Evolutionary conservation across 2,329 filamentous ascomycete species (phyloP).

Genomic region (Kalmusia sp.): DNA sequence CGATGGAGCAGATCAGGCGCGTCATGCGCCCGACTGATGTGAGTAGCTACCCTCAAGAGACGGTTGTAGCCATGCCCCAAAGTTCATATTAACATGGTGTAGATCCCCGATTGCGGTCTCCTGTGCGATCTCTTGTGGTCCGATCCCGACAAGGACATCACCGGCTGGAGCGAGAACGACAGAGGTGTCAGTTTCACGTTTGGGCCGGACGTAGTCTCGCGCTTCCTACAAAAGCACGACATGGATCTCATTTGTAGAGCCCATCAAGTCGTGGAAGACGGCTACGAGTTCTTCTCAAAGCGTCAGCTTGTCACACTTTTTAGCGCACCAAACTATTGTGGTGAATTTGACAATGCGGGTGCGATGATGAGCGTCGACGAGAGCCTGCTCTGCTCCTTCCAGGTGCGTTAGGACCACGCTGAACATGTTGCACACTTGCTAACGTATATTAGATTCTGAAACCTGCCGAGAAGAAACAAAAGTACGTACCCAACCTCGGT

Average conservation of each 20-base stretch:
- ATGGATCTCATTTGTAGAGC: conserved; percentile 99
- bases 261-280: conserved; percentile 98
- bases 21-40: conserved; percentile 99
- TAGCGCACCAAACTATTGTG: conserved; percentile 98
- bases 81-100: conserved; percentile 49
- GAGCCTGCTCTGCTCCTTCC: conserved; percentile 97
- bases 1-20: conserved; percentile 99
- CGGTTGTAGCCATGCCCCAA: conserved; percentile 25
- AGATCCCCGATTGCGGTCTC: conserved; percentile 98
- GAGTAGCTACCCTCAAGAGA: conserved; percentile 56
- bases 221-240: conserved; percentile 98
- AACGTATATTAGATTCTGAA: conserved; percentile 79
- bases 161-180: conserved; percentile 98
- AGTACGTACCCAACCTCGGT: conserved; percentile 87
- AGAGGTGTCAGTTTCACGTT: conserved; percentile 99
- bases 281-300: conserved; percentile 99
- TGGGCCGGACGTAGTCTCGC: conserved; percentile 93
- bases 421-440: conserved; percentile 14
- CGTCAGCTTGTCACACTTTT: conserved; percentile 96
- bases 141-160: conserved; percentile 98
- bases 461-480: conserved; percentile 99
- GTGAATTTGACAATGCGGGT: conserved; percentile 98
- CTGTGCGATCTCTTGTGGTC: conserved; percentile 98
- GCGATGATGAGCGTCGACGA: conserved; percentile 99
- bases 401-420: conserved; percentile 64